Conservation (phyloP, 768 basidiomycete species). For the Terana coerulea region DNA sequence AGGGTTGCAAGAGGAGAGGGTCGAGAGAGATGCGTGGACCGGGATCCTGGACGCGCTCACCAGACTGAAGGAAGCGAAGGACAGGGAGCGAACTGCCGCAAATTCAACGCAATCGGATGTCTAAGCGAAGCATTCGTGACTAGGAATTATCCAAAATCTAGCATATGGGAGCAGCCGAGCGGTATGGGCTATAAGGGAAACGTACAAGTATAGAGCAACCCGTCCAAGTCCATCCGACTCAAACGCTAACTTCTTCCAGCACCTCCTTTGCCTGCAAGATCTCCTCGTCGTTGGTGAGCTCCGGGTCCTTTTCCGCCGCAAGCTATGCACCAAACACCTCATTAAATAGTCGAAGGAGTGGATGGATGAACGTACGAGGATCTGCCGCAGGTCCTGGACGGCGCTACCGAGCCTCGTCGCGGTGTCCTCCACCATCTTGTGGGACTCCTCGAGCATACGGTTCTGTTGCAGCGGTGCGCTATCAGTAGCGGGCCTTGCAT, state of each 20-base stretch:
- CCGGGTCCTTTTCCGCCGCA: slow-evolving; percentile 40
- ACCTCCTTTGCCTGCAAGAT: slow-evolving; percentile 48
- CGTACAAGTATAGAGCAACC: slow-evolving; percentile 8
- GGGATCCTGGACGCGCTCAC: slow-evolving; percentile 66
- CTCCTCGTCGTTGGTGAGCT: slow-evolving; percentile 31
- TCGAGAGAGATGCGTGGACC: slow-evolving; percentile 76
- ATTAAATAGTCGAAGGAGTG: slow-evolving; percentile 13
- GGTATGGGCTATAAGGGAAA: neutral
- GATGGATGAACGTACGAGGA: slow-evolving; percentile 64
- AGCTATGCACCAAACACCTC: too few relatives aligned
- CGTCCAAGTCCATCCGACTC: slow-evolving; percentile 9
- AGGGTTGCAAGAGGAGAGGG: slow-evolving; percentile 74
- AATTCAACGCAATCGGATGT: neutral
- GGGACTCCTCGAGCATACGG: slow-evolving; percentile 69
- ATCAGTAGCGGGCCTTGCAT: neutral
- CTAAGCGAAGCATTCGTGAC: neutral
- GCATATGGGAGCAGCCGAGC: neutral
- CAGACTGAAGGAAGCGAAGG: slow-evolving; percentile 50
- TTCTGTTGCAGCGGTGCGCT: slow-evolving; percentile 35
- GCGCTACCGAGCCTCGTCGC: slow-evolving; percentile 57
- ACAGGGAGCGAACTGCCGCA: slow-evolving; percentile 17
- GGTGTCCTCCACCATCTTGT: slow-evolving; percentile 77
- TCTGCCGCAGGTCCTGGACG: slow-evolving; percentile 55
- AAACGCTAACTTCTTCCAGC: slow-evolving; percentile 49
- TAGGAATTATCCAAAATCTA: neutral